These are phyloP conservation scores for Penicillium sp. DNA, from an alignment of 2,329 filamentous ascomycete species.

Conservation along the genomic window DNA sequence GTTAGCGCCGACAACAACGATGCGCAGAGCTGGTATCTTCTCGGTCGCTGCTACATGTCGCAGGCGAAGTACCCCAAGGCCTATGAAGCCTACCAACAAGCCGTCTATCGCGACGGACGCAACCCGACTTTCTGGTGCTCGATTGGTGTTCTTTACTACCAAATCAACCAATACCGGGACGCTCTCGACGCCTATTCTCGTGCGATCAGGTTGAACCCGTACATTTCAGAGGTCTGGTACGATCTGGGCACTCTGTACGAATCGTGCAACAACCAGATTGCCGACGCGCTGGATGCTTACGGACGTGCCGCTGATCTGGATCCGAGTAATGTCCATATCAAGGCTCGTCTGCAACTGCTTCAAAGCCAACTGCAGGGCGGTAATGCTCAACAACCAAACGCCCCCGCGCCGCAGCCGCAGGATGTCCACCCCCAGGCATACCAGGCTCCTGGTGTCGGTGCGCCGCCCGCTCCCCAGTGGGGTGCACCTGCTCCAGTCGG, in stretches of 20 bases:
- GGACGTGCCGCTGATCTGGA: slow-evolving; percentile 93
- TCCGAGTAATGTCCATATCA: slow-evolving; percentile 91
- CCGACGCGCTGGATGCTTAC: slow-evolving; percentile 93
- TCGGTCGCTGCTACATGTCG: slow-evolving; percentile 98
- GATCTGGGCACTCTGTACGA: slow-evolving; percentile 98
- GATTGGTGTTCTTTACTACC: slow-evolving; percentile 97
- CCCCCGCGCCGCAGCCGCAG: slow-evolving; percentile 76
- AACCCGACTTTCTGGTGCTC: slow-evolving; percentile 99
- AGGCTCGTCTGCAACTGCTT: slow-evolving; percentile 86
- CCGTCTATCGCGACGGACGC: slow-evolving; percentile 94
- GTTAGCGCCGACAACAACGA: slow-evolving; percentile 94
- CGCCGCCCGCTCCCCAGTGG: slow-evolving; percentile 88
- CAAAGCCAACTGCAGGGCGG: slow-evolving; percentile 71
- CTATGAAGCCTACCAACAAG: slow-evolving; percentile 98
- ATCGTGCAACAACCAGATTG: slow-evolving; percentile 98
- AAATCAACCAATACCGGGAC: slow-evolving; percentile 99
- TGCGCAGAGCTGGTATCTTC: slow-evolving; percentile 97
- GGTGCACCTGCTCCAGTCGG: slow-evolving; percentile 67
- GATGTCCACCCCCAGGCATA: slow-evolving; percentile 97
- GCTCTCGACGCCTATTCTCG: slow-evolving; percentile 96
- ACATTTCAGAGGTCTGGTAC: slow-evolving; percentile 99
- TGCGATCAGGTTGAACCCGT: slow-evolving; percentile 93
- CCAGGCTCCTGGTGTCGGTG: slow-evolving; percentile 78
- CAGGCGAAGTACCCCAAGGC: slow-evolving; percentile 99
- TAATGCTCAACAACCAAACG: slow-evolving; percentile 72